A percentile compares a stretch with the other conserved stretches of the same genome.
phyloP scores from a whole-genome alignment of 2,329 filamentous ascomycete species.

The Cladophialophora yegresii region DNA sequence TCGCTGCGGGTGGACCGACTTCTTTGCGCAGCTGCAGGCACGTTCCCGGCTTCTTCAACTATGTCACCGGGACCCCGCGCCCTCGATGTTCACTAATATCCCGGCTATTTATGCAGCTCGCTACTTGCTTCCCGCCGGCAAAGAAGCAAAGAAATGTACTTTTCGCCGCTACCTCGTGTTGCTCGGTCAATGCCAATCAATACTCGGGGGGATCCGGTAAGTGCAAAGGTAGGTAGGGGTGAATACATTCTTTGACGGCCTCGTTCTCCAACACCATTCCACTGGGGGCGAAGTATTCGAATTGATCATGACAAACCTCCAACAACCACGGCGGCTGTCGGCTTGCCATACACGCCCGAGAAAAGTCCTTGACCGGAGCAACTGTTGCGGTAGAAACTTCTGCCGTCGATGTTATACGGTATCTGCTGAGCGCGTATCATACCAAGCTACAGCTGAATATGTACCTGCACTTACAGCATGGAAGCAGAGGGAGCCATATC shows the following conservation, averaged over 20 bases:
- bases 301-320: too few species aligned
- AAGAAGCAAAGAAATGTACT: neutral
- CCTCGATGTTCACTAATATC: conserved; percentile 2
- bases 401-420: neutral
- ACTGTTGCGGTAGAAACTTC: conserved; percentile 6
- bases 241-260: too few species aligned
- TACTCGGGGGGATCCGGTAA: too few species aligned
- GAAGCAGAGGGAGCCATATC: neutral
- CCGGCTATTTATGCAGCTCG: conserved; percentile 1
- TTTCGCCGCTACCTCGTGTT: too few species aligned
- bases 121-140: neutral
- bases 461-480: too few species aligned
- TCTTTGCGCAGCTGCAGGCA: neutral
- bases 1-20: neutral
- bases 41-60: neutral
- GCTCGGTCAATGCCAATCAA: too few species aligned
- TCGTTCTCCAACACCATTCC: too few species aligned
- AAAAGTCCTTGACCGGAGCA: conserved; percentile 1
- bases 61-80: neutral
- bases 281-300: too few species aligned
- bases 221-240: too few species aligned
- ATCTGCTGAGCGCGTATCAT: too few species aligned
- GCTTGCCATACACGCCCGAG: neutral
- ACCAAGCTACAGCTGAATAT: too few species aligned
- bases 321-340: neutral